Base-by-base conservation (phyloP, 2,329 filamentous ascomycete genomes). In the Byssochlamys sp. region DNA sequence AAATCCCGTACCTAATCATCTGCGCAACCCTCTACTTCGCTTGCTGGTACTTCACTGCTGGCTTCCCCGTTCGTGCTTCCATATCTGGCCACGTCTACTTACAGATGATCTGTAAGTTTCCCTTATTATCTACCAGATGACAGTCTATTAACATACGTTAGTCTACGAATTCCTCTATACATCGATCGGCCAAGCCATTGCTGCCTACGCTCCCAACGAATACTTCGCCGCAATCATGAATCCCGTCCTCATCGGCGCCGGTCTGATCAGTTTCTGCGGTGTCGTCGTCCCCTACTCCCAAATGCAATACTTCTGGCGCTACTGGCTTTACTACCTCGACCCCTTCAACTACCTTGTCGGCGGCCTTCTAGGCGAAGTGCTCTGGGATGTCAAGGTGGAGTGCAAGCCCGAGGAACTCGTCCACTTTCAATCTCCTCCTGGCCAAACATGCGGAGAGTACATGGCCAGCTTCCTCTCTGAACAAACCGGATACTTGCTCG, bases 201-300 rank as follows among this genome's bases (percentile, higher is more conserved):
- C 82, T 0, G 82, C 84, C 0, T 85, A 84, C 59, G 80, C 82
- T 0, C 83, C 83, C 0, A 85, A 83, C 60, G 81, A 78, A 33
- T 78, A 83, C 10, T 84, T 84, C 51, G 83, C 83, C 0, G 74
- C 81, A 0, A 74, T 85, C 3, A 77, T 79, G 59, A 85, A 84
- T 61, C 82, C 82, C 0, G 66, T 85, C 0, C 55, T 85, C 10
- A 72, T 85, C 57, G 77, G 79, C 4, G 71, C 73, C 0, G 74
- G 68, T 1, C 60, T 77, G 60, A 60, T 75, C 57, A 67, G 66
- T 58, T 75, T 75, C 63, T 73, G 71, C 52, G 72, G 73, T 26
- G 72, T 75, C 5, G 65, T 77, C 1, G 70, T 72, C 1, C 74
- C 71, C 0, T 75, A 75, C 58, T 50, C 58, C 2, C 61, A 66